These are phyloP conservation scores for Madurella fahalii DNA, from an alignment of 2,329 filamentous ascomycete genomes.

Conservation along the genomic window DNA sequence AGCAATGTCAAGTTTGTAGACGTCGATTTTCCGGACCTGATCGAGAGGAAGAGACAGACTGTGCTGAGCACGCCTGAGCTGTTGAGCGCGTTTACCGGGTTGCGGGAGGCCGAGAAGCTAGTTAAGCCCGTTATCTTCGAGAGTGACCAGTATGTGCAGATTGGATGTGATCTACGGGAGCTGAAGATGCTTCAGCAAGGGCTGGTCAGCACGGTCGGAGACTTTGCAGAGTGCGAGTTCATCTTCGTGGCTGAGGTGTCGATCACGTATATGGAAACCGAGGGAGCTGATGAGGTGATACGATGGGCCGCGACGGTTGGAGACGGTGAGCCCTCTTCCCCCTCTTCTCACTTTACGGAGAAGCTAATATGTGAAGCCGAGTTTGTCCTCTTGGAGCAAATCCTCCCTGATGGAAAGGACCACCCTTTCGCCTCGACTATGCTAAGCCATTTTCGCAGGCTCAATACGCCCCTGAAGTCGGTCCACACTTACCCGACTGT, in stretches of 20 bases:
- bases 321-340: slow-evolving; percentile 48
- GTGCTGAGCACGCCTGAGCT: slow-evolving; percentile 63
- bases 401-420: slow-evolving; percentile 69
- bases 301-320: slow-evolving; percentile 70
- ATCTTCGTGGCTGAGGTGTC: slow-evolving; percentile 88
- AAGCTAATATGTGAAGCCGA: slow-evolving; percentile 46
- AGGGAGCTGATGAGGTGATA: slow-evolving; percentile 69
- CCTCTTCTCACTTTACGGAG: not conserved
- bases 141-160: slow-evolving; percentile 69
- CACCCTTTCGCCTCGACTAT: slow-evolving; percentile 87
- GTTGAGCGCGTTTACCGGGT: slow-evolving; percentile 44
- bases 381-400: slow-evolving; percentile 85
- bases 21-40: slow-evolving; percentile 78
- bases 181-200: slow-evolving; percentile 56
- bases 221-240: slow-evolving; percentile 56
- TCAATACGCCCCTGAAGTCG: slow-evolving; percentile 73
- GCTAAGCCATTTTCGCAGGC: slow-evolving; percentile 76
- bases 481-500: slow-evolving; percentile 66
- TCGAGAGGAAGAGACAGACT: slow-evolving; percentile 66
- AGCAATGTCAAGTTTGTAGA: slow-evolving; percentile 67
- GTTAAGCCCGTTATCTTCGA: slow-evolving; percentile 47
- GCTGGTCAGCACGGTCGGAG: slow-evolving; percentile 52
- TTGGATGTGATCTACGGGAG: slow-evolving; percentile 77
- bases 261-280: slow-evolving; percentile 80
- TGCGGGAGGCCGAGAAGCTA: slow-evolving; percentile 22